Evolutionary conservation across 139 green algal genomes (phyloP).

Genomic region (Picochlorum sp.): DNA sequence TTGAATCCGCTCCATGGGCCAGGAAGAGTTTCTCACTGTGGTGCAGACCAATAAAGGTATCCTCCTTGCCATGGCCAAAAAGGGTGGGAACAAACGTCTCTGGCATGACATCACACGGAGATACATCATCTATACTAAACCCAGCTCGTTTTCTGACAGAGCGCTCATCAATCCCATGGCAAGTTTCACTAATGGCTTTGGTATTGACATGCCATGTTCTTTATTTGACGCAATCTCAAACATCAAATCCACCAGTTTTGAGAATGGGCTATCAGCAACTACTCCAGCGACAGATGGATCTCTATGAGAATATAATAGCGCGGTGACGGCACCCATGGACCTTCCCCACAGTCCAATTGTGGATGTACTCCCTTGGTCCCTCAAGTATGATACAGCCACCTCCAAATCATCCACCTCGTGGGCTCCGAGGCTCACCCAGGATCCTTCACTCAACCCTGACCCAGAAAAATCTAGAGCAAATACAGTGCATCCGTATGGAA

Average conservation of each 20-base stretch:
- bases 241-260: constrained; percentile 76
- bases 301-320: constrained; percentile 68
- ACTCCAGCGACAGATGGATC: constrained; percentile 67
- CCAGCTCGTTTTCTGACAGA: constrained; percentile 62
- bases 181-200: constrained; percentile 16
- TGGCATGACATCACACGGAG: constrained; percentile 39
- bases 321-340: constrained; percentile 91
- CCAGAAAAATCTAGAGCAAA: constrained; percentile 84
- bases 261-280: constrained; percentile 90
- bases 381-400: constrained; percentile 47
- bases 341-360: constrained; percentile 89
- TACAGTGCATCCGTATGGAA: constrained; percentile 67
- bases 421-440: constrained; percentile 84
- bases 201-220: constrained; percentile 15
- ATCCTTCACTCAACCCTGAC: constrained; percentile 76
- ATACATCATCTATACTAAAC: constrained; percentile 70
- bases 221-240: constrained; percentile 76
- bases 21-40: constrained; percentile 63
- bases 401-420: constrained; percentile 78
- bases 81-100: constrained; percentile 69
- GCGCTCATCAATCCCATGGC: constrained; percentile 61
- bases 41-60: constrained; percentile 69
- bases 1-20: constrained; percentile 69
- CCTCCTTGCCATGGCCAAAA: constrained; percentile 80
- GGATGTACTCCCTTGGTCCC: constrained; percentile 35